Conservation (phyloP, 2,329 filamentous ascomycete genomes). For the Talaromyces marneffei region DNA sequence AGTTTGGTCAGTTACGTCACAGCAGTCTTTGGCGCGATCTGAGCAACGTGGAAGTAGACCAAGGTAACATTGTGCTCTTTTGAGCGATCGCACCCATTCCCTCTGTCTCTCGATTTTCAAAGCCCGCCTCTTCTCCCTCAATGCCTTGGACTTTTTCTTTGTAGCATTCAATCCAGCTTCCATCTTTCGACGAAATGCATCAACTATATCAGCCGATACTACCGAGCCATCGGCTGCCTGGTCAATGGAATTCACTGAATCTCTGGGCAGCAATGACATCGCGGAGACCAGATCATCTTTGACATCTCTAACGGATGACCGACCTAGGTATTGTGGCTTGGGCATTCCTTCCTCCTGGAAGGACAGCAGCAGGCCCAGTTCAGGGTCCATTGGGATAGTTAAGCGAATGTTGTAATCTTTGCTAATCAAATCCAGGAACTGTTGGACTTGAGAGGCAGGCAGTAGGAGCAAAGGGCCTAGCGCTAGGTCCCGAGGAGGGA, state of each 20-base stretch:
- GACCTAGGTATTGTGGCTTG: constrained; percentile 62
- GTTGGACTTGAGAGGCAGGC: constrained; percentile 58
- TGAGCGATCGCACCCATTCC: constrained; percentile 51
- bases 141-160: constrained; percentile 45
- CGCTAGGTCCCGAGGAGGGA: constrained; percentile 45
- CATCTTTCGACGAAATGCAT: constrained; percentile 51
- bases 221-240: not conserved
- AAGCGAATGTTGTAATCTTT: constrained; percentile 46
- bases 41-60: constrained; percentile 53
- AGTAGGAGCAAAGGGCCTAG: constrained; percentile 61
- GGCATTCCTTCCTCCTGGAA: constrained; percentile 59
- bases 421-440: constrained; percentile 62
- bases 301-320: constrained; percentile 44
- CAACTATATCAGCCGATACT: constrained; percentile 15
- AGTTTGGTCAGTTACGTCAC: constrained; percentile 11
- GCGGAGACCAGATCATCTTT: constrained; percentile 31
- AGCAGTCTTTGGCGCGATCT: constrained; percentile 10
- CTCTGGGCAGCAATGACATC: constrained; percentile 25
- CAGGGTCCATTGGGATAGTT: constrained; percentile 51
- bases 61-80: constrained; percentile 63
- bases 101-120: constrained; percentile 48
- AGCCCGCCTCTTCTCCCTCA: constrained; percentile 47
- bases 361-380: constrained; percentile 53
- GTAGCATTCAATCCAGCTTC: constrained; percentile 46
- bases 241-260: not conserved